Conservation (phyloP, 1,284 basidiomycete species). For the Apiotrichum montevideense region DNA sequence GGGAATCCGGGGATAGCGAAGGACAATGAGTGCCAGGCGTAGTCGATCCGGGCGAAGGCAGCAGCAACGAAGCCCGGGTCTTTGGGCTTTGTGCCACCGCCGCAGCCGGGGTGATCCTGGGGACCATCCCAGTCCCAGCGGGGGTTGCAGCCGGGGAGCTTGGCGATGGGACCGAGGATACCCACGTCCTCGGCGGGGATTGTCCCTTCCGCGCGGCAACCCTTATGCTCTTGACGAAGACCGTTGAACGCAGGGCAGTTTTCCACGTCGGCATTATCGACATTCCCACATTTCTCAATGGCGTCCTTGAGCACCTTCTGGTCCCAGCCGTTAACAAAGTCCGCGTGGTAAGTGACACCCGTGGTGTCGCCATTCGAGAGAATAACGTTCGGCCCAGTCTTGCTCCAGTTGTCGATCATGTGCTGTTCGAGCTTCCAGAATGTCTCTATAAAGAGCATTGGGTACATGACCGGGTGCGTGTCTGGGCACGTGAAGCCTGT, state of each 20-base stretch:
- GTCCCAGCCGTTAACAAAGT: slow-evolving; percentile 1
- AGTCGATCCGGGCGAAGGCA: no score
- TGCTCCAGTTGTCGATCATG: not conserved
- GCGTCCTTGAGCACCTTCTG: no score
- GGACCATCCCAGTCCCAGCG: slow-evolving; percentile 19
- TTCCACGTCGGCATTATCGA: no score
- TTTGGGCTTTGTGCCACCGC: not conserved
- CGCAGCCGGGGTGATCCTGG: not conserved
- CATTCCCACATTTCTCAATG: not conserved
- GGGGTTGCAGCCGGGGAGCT: slow-evolving; percentile 37
- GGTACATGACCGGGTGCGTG: slow-evolving; percentile 28
- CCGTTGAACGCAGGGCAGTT: no score
- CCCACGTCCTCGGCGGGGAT: slow-evolving; percentile 13
- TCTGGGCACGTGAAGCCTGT: slow-evolving; percentile 5
- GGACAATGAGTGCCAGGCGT: no score
- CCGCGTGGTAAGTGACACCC: slow-evolving; percentile 19
- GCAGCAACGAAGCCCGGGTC: not conserved
- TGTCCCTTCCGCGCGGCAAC: slow-evolving; percentile 8
- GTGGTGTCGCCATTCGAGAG: slow-evolving; percentile 32
- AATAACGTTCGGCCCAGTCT: slow-evolving; percentile 24
- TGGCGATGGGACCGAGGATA: slow-evolving; percentile 1
- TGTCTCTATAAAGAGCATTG: slow-evolving; percentile 14
- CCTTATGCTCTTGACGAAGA: no score
- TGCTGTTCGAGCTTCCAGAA: not conserved
- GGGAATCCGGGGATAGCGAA: no score